Evolutionary conservation across 805 yeast genomes (phyloP).

Genomic region (Metschnikowia vanudenii): DNA sequence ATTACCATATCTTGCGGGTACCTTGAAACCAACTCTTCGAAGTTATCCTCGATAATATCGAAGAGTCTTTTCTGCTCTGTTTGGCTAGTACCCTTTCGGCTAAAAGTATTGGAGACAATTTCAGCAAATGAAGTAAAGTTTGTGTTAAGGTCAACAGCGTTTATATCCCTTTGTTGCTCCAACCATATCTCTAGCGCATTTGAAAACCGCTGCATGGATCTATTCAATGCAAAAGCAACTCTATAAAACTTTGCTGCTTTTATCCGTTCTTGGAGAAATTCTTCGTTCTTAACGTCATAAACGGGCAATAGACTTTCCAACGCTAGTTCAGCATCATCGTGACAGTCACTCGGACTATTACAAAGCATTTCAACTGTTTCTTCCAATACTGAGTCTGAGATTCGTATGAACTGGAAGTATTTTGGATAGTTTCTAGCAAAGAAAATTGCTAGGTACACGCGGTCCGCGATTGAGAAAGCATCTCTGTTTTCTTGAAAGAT

Average conservation of each 20-base stretch:
- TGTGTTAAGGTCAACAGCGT: conserved; percentile 7
- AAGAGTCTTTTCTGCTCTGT: conserved; percentile 26
- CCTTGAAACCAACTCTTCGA: conserved; percentile 22
- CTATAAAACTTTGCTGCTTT: conserved; percentile 54
- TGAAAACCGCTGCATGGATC: conserved; percentile 49
- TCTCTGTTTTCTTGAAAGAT: conserved; percentile 40
- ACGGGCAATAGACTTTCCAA: conserved; percentile 67
- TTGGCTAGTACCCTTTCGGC: conserved; percentile 17
- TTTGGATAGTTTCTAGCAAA: conserved; percentile 80
- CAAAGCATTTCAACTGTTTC: conserved; percentile 51
- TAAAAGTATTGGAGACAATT: conserved; percentile 28
- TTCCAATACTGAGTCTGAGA: conserved; percentile 59
- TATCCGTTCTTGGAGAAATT: conserved; percentile 48
- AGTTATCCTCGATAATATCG: conserved; percentile 25
- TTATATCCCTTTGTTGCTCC: conserved; percentile 18
- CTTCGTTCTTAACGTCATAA: conserved; percentile 58
- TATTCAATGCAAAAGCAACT: conserved; percentile 58
- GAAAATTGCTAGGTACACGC: conserved; percentile 57
- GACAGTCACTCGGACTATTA: conserved; percentile 31
- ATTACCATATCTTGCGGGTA: conserved; percentile 37
- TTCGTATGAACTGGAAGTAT: conserved; percentile 74
- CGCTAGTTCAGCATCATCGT: conserved; percentile 71
- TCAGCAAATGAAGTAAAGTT: conserved; percentile 19
- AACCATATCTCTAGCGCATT: conserved; percentile 58
- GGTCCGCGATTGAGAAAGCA: conserved; percentile 24